Base-by-base conservation (phyloP, 768 basidiomycete species). In the Amanita jacksonii region DNA sequence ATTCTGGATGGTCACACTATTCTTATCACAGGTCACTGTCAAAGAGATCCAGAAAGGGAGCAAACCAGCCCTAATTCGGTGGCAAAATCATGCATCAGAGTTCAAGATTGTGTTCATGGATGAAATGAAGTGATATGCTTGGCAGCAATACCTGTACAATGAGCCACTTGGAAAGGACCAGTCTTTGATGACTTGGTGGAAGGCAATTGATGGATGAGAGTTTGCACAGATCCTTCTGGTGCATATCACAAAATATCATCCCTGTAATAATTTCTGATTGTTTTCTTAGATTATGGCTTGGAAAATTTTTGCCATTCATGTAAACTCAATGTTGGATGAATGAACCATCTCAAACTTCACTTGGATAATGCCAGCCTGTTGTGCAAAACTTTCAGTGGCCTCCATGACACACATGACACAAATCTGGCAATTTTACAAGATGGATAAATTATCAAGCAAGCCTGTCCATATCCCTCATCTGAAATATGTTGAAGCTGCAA, bases 321-420 rank as follows among this genome's bases (percentile, higher is more conserved):
- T 47, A 5, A 53, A 45, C 20, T 53, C 50, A n/a, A 53, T 53
- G 52, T 16, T 50, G 1, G 50, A 53, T 19, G 52, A 53, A 22
- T 43, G 47, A 13, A 53, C 50, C 3, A 40, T 43, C 13, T 53
- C 52, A 43, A 62, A 62, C 3, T 60, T 63, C 31, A 68, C 62
- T 36, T 67, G 68, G 54, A 60, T 69, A 50, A 64, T 51, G n/a
- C 48, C 48, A 9, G 24, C 48, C 0, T 32, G 50, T 9, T 47
- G 51, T 9, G 24, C 44, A 22, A 36, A 48, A 22, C 41, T 51
- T 18, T 25, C 33, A 1, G 36, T 48, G 1, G 38, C 25, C 12
- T 37, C 53, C 3, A 50, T 52, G 22, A 37, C 45, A 3, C 24
- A 35, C 1, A 52, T 50, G 38, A 55, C 52, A 12, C 51, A 53